Percentiles rank a stretch among this genome's conserved stretches.
Evolutionary conservation across 2,329 filamentous ascomycete genomes (phyloP).

Genomic region (Colletotrichum caudatum): DNA sequence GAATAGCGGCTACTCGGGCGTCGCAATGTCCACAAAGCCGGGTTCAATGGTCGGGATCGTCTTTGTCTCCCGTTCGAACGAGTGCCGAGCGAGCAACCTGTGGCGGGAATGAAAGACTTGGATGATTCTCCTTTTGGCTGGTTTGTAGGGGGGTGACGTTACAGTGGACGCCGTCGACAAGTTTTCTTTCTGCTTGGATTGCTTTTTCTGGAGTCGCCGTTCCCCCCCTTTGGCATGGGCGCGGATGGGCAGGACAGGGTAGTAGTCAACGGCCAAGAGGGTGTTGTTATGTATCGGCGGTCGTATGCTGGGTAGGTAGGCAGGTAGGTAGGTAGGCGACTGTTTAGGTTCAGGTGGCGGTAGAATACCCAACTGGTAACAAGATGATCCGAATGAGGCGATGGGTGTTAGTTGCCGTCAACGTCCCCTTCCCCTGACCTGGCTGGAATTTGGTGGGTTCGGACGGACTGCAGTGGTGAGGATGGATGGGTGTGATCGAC

Average conservation of each 20-base stretch:
- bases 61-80: constrained; percentile 24
- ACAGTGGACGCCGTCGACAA: not conserved
- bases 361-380: not conserved
- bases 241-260: constrained; percentile 21
- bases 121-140: constrained; percentile 3
- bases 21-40: constrained; percentile 40
- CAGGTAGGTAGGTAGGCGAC: not conserved
- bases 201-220: constrained; percentile 24
- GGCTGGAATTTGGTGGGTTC: not conserved
- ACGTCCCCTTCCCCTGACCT: constrained; percentile 34
- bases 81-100: constrained; percentile 32
- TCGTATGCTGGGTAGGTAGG: not conserved
- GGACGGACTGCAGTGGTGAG: not conserved
- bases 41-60: constrained; percentile 15
- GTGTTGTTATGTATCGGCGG: constrained; percentile 31
- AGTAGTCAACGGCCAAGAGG: constrained; percentile 15
- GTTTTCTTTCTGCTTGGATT: constrained; percentile 12
- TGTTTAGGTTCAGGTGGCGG: not conserved
- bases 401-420: constrained; percentile 28
- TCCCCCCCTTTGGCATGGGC: constrained; percentile 25
- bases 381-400: constrained; percentile 21
- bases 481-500: constrained; percentile 10
- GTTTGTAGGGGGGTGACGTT: constrained; percentile 28
- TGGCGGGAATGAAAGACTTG: constrained; percentile 29
- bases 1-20: constrained; percentile 18